Conservation (phyloP, 768 basidiomycete species). For the Sarcomyxa edulis region DNA sequence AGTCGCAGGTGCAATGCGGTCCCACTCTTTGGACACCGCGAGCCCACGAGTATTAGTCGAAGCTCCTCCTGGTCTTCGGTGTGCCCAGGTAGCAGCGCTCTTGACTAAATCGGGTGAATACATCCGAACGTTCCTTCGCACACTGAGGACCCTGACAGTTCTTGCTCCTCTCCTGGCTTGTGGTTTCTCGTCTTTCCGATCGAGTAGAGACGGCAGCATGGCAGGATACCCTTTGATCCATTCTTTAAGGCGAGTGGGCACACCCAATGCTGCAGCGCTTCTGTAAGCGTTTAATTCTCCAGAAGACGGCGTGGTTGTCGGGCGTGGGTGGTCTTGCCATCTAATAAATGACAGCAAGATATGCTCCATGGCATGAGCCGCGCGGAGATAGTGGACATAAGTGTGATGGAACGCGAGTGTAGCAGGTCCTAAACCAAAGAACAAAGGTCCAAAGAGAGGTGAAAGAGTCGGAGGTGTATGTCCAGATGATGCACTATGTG, state of each 20-base stretch:
- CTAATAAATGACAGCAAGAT: conserved; percentile 88
- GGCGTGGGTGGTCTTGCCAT: conserved; percentile 60
- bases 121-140: conserved; percentile 78
- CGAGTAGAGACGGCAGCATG: conserved; percentile 61
- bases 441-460: conserved; percentile 80
- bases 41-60: conserved; percentile 38
- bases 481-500: conserved; percentile 80
- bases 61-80: conserved; percentile 16
- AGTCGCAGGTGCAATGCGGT: conserved; percentile 58
- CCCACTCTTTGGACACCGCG: conserved; percentile 69
- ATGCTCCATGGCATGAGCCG: conserved; percentile 88
- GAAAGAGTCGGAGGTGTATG: conserved; percentile 90
- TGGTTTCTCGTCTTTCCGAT: conserved; percentile 42
- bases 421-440: conserved; percentile 73
- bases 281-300: conserved; percentile 31
- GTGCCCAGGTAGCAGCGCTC: conserved; percentile 45
- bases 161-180: conserved; percentile 73
- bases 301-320: conserved; percentile 17
- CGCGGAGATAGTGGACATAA: conserved; percentile 65
- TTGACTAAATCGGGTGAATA: conserved; percentile 85
- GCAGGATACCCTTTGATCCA: conserved; percentile 90
- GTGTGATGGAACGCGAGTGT: conserved; percentile 45
- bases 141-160: conserved; percentile 70
- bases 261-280: conserved; percentile 55
- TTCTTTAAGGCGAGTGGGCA: conserved; percentile 83